These are phyloP conservation scores for Hemileccinum rubropunctum DNA, from an alignment of 768 basidiomycete species.

Conservation along the genomic window DNA sequence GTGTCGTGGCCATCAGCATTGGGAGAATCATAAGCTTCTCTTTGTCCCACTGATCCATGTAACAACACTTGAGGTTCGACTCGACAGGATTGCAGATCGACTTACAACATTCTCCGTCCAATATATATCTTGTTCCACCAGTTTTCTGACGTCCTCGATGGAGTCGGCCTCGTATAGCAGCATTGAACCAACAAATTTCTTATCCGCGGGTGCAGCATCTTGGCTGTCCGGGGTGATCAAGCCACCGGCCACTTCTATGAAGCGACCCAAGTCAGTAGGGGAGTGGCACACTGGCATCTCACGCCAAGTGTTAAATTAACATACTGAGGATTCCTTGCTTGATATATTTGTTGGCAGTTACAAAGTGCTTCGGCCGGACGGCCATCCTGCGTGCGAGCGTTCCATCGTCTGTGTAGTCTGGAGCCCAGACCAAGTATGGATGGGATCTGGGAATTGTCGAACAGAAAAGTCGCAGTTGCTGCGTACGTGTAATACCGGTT, in stretches of 20 bases:
- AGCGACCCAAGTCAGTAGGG: slow-evolving; percentile 4
- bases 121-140: slow-evolving; percentile 42
- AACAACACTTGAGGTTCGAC: not conserved
- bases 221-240: slow-evolving; percentile 59
- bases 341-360: slow-evolving; percentile 40
- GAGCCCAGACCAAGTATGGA: slow-evolving; percentile 54
- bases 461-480: slow-evolving; percentile 13
- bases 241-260: slow-evolving; percentile 52
- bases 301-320: slow-evolving; percentile 18
- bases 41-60: slow-evolving; percentile 50
- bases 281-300: slow-evolving; percentile 8
- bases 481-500: not conserved
- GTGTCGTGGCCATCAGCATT: slow-evolving; percentile 38
- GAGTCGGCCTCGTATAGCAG: slow-evolving; percentile 54
- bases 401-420: slow-evolving; percentile 60
- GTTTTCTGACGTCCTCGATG: slow-evolving; percentile 43
- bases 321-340: slow-evolving; percentile 49
- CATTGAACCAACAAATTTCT: slow-evolving; percentile 61
- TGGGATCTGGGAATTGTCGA: slow-evolving; percentile 4
- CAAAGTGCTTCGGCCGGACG: slow-evolving; percentile 53
- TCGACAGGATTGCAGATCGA: slow-evolving; percentile 7
- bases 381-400: slow-evolving; percentile 55
- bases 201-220: slow-evolving; percentile 40
- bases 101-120: slow-evolving; percentile 43
- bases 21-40: slow-evolving; percentile 52